Percentiles rank a stretch among this genome's conserved stretches.
Evolutionary conservation across 2,329 filamentous ascomycete species (phyloP).

Genomic region (Taxawa tesnikishii): DNA sequence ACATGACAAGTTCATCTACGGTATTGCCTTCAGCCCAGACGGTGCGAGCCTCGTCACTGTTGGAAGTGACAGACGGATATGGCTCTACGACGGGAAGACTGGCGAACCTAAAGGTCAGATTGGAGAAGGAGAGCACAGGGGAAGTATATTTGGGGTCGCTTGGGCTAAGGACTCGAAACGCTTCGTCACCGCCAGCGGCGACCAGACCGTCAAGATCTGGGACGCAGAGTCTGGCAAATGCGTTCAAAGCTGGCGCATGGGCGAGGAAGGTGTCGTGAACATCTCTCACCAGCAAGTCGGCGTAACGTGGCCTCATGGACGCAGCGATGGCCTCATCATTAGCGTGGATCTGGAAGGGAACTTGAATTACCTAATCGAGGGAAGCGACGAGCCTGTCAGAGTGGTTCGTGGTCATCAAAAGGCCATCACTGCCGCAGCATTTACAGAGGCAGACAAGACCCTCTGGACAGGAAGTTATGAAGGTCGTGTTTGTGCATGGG

Average conservation of each 20-base stretch:
- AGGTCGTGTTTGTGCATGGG: conserved; percentile 76
- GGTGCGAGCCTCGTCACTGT: conserved; percentile 73
- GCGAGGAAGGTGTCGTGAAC: conserved; percentile 57
- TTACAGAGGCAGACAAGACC: conserved; percentile 44
- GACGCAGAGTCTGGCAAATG: conserved; percentile 69
- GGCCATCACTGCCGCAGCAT: conserved; percentile 66
- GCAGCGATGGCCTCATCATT: conserved; percentile 78
- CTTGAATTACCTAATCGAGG: conserved; percentile 77
- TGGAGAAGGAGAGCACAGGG: conserved; percentile 74
- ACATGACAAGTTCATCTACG: conserved; percentile 83
- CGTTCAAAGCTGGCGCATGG: conserved; percentile 74
- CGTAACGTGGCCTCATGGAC: conserved; percentile 74
- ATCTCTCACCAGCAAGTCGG: conserved; percentile 85
- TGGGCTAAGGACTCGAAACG: conserved; percentile 80
- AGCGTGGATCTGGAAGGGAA: conserved; percentile 81
- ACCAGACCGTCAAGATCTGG: conserved; percentile 93
- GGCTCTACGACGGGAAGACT: conserved; percentile 92
- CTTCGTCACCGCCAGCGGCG: conserved; percentile 83
- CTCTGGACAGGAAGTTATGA: conserved; percentile 89
- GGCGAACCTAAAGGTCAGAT: conserved; percentile 70
- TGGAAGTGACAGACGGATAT: conserved; percentile 83
- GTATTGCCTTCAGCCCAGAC: conserved; percentile 80
- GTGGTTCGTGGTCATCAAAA: conserved; percentile 83
- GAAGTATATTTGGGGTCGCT: conserved; percentile 83
- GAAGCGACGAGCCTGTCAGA: conserved; percentile 54